Base-by-base conservation (phyloP, 139 green algal genomes). In the Volvox reticuliferus region DNA sequence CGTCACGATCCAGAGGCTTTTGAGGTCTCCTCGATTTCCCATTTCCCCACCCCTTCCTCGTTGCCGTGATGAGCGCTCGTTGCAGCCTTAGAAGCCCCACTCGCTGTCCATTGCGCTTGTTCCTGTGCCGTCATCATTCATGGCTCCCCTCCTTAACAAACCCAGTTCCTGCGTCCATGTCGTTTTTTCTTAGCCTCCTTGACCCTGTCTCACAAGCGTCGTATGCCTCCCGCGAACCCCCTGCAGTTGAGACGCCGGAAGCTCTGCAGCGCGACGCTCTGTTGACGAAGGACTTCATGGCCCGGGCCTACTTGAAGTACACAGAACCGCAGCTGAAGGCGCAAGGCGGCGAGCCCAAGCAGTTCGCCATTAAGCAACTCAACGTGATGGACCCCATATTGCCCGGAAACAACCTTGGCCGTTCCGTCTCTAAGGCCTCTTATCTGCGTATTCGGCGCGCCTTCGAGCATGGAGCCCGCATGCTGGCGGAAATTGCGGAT, bases 301-400 rank as follows among this genome's bases (percentile, higher is more conserved):
- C 24, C 9, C n/a, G n/a, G 22, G 85, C 89, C n/a, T 85, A 89
- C 44, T 36, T 62, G 22, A 62, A 88, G 30, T 93, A 90, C 91
- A 93, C 86, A 18, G 81, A 79, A 17, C 69, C 91, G 35, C 85
- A 89, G 68, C 17, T 89, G 37, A 71, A 69, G 37, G 85, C 85
- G 13, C 20, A 61, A 71, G 85, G 85, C 28, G 85, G 69, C 44
- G 85, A 89, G 37, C 1, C n/a, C 37, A 89, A 89, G 69, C 85
- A 82, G 20, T 91, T 91, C 86, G 84, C 92, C 55, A 89, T 92
- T 44, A 93, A 94, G 71, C 33, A 73, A 88, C 82, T 99, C 22
- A 99, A 99, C 94, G 97, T 99, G 33, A 94, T 98, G 93, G 98
- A 99, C 95, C 97, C 97, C 18, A 93, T 99, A 89, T 93, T 99